phyloP scores from a whole-genome alignment of 305 asterid genomes.

The Solanum hybrid region DNA sequence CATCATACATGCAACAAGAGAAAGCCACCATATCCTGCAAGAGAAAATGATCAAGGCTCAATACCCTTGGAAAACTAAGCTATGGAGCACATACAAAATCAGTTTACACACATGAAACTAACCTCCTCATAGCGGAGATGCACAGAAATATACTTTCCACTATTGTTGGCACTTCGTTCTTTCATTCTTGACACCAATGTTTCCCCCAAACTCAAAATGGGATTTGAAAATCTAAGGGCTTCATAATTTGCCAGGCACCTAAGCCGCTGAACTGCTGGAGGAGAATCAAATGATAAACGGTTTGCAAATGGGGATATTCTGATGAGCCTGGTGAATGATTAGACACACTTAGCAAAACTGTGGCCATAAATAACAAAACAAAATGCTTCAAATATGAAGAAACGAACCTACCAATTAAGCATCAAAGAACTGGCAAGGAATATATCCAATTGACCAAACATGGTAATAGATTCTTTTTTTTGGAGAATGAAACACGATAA shows the following conservation, averaged over 20 bases:
- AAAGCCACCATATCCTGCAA: slow-evolving; percentile 89
- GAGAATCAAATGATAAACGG: slow-evolving; percentile 77
- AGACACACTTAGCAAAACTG: not conserved
- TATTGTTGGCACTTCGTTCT: slow-evolving; percentile 67
- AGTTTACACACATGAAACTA: slow-evolving; percentile 18
- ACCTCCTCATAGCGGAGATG: slow-evolving; percentile 99
- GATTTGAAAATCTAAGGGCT: slow-evolving; percentile 65
- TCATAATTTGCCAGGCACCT: slow-evolving; percentile 88
- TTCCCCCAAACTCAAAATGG: slow-evolving; percentile 54
- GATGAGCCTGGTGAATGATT: slow-evolving; percentile 47
- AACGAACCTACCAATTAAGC: not conserved
- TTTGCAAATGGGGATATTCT: slow-evolving; percentile 89
- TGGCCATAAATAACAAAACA: not conserved
- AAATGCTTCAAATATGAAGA: not conserved
- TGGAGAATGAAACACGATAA: not conserved
- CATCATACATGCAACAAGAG: slow-evolving; percentile 95
- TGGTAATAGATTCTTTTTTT: not conserved
- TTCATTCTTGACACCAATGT: slow-evolving; percentile 80
- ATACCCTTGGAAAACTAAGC: not conserved
- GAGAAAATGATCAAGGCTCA: not conserved
- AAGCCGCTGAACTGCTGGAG: slow-evolving; percentile 70
- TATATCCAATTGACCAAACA: not conserved
- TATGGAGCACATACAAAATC: not conserved
- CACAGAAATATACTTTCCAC: slow-evolving; percentile 91
- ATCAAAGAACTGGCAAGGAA: not conserved